Percentiles rank a stretch among this genome's conserved stretches.
Conservation (phyloP, 2,329 filamentous ascomycete species). For the Reticulascus tulasneorum region DNA sequence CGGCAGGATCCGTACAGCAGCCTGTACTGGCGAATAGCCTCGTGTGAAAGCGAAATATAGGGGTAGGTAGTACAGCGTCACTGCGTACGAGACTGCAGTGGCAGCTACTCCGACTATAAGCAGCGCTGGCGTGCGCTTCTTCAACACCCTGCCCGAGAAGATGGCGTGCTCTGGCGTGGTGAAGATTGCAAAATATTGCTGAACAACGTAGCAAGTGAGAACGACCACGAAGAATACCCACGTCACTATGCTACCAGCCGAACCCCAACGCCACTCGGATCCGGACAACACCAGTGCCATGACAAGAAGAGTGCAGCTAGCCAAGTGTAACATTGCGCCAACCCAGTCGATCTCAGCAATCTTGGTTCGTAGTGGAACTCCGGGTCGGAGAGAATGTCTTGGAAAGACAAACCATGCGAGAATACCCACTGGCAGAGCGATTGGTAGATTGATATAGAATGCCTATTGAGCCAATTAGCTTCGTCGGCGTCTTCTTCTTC, state of each 20-base stretch:
- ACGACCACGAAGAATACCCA: constrained; percentile 43
- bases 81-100: constrained; percentile 32
- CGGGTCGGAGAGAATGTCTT: constrained; percentile 26
- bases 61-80: constrained; percentile 49
- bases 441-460: constrained; percentile 49
- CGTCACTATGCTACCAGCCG: constrained; percentile 37
- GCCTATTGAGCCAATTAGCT: too few relatives aligned
- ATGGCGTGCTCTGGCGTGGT: constrained; percentile 38
- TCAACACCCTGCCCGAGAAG: constrained; percentile 40
- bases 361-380: constrained; percentile 11
- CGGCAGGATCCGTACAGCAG: constrained; percentile 38
- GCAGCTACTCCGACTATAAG: constrained; percentile 27
- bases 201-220: constrained; percentile 38
- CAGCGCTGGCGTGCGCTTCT: constrained; percentile 30
- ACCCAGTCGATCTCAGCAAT: constrained; percentile 26
- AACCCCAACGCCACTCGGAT: constrained; percentile 43
- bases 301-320: constrained; percentile 33
- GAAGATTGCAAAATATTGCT: constrained; percentile 41
- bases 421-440: constrained; percentile 34
- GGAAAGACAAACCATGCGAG: constrained; percentile 39
- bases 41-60: constrained; percentile 50
- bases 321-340: constrained; percentile 24
- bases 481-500: too few relatives aligned
- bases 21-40: constrained; percentile 34
- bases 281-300: constrained; percentile 50